Evolutionary conservation across 1,284 basidiomycete genomes (phyloP), one percentile per base, ranked within the genome.

Genomic region (Puccinia coronata): DNA sequence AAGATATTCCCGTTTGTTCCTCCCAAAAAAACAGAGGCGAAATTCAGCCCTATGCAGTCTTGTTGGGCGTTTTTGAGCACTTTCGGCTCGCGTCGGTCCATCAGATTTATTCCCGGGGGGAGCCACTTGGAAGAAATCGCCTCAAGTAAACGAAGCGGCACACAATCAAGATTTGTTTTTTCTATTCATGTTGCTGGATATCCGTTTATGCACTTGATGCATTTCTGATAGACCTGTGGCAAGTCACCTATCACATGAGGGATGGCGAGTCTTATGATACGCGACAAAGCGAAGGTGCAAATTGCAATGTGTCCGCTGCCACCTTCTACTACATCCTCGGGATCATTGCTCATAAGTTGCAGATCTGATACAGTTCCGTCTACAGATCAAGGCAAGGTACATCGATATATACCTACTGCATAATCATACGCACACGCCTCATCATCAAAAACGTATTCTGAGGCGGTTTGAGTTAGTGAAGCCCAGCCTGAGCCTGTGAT

Each of bases 351-450:
- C 28, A 61, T 34, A 31, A 36, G 18, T 61, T 36, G 57, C 31
- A 61, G 57, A 61, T 61, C 57, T 61, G 28, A 36, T 34, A 61
- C 31, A 34, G 12, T 36, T 18, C 18, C n/a, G 34, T 61, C 31
- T 12, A 61, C 28, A 36, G 31, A 31, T 61, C 6, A 36, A 36
- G 28, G 14, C 31, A 31, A 2, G 5, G 25, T n/a, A n/a, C n/a
- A n/a, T 31, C 28, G 31, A 31, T 31, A 61, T 16, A 11, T 61
- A 31, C 16, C 16, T 61, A 61, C n/a, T n/a, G n/a, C n/a, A n/a
- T n/a, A n/a, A n/a, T n/a, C n/a, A n/a, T n/a, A 61, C 43, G 28
- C n/a, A 57, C 55, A 57, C 57, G 57, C 57, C 57, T 61, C 31
- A 61, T 61, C 57, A 20, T 61, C 57, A 61, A 36, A 31, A 12